Evolutionary conservation across 176 grass and related monocot genomes (phyloP), one percentile per base, ranked within the genome.

Genomic region (Puya raimondii): DNA sequence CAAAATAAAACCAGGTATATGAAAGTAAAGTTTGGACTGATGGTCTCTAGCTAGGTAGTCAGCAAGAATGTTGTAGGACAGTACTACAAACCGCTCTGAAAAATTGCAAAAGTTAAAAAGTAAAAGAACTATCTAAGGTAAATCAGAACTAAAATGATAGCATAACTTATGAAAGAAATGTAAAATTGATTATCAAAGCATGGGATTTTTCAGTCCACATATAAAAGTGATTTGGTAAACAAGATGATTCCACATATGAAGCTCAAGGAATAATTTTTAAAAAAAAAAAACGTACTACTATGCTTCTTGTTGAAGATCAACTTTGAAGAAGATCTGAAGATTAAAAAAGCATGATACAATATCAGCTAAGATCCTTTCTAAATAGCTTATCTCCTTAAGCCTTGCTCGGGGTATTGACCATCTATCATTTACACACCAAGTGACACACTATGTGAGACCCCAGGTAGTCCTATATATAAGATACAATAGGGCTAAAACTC

Each of bases 61-160:
- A 63, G 93, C 93, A 54, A 97, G 86, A 69, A 97, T 97, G 81
- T 97, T 97, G 82, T 92, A 97, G 27, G 93, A 97, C 48, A 97
- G 53, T 85, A 97, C 66, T 59, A 78, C 83, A 81, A 97, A 97
- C 59, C 79, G 86, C 79, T 90, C 89, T 97, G 84, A 76, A 53
- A 29, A 75, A 63, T 75, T 63, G 16, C 64, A 83, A 69, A 69
- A 73, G 63, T 59, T 67, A 16, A 77, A 70, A 61, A 17, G 25
- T 80, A 54, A 69, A 77, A 57, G 72, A 57, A 76, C 5, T 23
- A 65, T 48, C 61, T 10, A 29, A 20, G 64, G 17, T 42, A 61
- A 48, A 69, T 33, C 52, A 59, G 14, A 78, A 66, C 26, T 4
- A 71, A 8, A 72, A 74, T 67, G 57, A 67, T 20, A 10, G 53